These are phyloP conservation scores for Paradendryphiella salina DNA, from an alignment of 2,329 filamentous ascomycete species.

Conservation along the genomic window DNA sequence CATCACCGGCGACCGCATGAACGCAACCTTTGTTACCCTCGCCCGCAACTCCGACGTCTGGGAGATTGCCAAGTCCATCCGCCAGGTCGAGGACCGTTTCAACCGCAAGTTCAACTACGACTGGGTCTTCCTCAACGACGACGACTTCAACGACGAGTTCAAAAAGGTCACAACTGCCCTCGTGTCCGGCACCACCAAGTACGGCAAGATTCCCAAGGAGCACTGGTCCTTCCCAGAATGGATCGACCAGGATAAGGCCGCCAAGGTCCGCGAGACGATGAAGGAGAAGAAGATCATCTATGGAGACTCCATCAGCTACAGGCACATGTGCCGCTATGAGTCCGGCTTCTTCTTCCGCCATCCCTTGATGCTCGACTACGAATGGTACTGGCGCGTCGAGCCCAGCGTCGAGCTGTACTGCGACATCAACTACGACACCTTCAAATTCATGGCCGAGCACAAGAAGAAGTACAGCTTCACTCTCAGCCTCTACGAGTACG, in stretches of 20 bases:
- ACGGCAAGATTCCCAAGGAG: conserved; percentile 84
- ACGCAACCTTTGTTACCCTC: conserved; percentile 95
- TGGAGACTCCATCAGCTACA: conserved; percentile 93
- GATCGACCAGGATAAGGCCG: conserved; percentile 94
- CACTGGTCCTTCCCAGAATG: conserved; percentile 97
- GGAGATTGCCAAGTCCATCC: conserved; percentile 95
- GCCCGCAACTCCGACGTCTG: conserved; percentile 92
- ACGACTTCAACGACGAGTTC: conserved; percentile 90
- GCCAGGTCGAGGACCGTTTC: conserved; percentile 96
- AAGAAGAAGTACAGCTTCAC: conserved; percentile 99
- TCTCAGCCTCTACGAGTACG: conserved; percentile 92
- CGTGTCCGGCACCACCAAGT: conserved; percentile 90
- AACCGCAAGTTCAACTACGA: conserved; percentile 97
- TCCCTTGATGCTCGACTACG: conserved; percentile 88
- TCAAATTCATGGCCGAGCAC: conserved; percentile 94
- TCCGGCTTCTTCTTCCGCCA: conserved; percentile 99
- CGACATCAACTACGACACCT: conserved; percentile 93
- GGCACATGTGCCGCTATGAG: conserved; percentile 99
- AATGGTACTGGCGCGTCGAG: conserved; percentile 99
- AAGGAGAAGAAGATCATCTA: conserved; percentile 94
- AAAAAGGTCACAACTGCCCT: conserved; percentile 87
- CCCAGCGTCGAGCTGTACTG: conserved; percentile 96
- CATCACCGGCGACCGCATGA: conserved; percentile 75
- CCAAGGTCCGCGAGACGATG: conserved; percentile 92
- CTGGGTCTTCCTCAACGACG: conserved; percentile 98